Conservation (phyloP, 1,284 basidiomycete species). For the Rhodotorula sp. region DNA sequence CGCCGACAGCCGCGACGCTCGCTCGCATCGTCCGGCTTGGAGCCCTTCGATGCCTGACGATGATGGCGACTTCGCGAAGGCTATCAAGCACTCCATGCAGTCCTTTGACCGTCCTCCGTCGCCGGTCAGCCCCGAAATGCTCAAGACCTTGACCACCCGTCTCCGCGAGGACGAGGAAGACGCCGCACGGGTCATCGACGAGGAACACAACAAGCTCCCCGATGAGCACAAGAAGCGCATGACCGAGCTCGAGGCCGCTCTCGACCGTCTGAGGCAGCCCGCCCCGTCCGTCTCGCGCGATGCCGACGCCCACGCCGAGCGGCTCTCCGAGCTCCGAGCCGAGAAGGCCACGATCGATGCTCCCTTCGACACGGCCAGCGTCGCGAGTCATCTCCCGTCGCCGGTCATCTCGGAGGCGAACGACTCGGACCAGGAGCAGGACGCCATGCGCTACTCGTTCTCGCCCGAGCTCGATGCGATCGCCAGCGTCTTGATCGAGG, state of each 20-base stretch:
- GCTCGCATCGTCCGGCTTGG: background rate
- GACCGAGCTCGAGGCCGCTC: background rate
- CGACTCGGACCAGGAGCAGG: background rate
- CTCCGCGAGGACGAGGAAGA: background rate
- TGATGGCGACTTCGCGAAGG: background rate
- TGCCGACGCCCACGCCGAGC: too few species aligned
- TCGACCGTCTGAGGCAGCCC: too few species aligned
- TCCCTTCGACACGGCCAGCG: background rate
- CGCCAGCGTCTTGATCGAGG: background rate
- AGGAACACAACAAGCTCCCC: too few species aligned
- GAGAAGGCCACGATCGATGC: background rate
- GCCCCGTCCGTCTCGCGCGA: too few species aligned
- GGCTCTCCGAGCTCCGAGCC: background rate
- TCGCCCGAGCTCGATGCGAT: background rate
- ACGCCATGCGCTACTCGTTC: too few species aligned
- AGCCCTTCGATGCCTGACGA: background rate
- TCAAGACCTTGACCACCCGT: background rate
- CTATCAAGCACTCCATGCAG: background rate
- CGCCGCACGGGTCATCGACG: too few species aligned
- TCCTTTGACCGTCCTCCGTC: background rate
- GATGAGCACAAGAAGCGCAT: background rate
- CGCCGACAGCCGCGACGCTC: background rate
- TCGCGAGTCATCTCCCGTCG: constrained; percentile 20
- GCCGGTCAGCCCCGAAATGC: constrained; percentile 6
- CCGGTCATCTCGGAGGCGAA: background rate